Percentiles rank a stretch among this genome's conserved stretches.
Evolutionary conservation across 805 yeast species (phyloP).

Genomic region (Metschnikowia lochheadii): DNA sequence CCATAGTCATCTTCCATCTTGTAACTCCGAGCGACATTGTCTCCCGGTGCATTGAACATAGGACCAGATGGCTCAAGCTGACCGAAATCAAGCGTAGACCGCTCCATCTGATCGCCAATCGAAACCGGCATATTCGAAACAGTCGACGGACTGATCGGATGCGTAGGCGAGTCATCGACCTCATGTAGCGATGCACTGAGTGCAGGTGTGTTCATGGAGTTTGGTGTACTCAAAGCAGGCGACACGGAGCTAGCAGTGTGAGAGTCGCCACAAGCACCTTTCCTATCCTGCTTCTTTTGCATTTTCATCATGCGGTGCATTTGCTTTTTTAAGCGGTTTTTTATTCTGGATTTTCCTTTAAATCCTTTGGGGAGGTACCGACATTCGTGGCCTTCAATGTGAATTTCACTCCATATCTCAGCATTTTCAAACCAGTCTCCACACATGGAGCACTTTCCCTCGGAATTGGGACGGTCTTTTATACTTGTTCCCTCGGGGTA

Average conservation of each 20-base stretch:
- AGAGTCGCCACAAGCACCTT: background rate
- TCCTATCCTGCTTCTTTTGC: slow-evolving; percentile 10
- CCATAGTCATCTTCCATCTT: slow-evolving; percentile 31
- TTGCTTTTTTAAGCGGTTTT: slow-evolving; percentile 39
- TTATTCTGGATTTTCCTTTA: slow-evolving; percentile 41
- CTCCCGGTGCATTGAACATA: background rate
- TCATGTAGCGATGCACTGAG: slow-evolving; percentile 15
- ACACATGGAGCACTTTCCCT: slow-evolving; percentile 55
- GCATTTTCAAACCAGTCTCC: slow-evolving; percentile 46
- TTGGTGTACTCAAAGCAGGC: slow-evolving; percentile 18
- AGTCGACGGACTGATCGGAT: slow-evolving; percentile 10
- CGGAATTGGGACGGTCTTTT: slow-evolving; percentile 37
- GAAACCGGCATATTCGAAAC: background rate
- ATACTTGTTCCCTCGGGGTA: slow-evolving; percentile 55
- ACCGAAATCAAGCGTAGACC: background rate
- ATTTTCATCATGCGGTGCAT: slow-evolving; percentile 22
- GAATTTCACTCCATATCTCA: slow-evolving; percentile 49
- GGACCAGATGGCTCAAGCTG: background rate
- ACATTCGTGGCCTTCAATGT: slow-evolving; percentile 49
- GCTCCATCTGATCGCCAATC: background rate
- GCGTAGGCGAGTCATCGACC: slow-evolving; percentile 16
- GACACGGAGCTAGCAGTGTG: slow-evolving; percentile 4
- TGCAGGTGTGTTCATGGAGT: slow-evolving; percentile 14
- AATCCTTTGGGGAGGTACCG: slow-evolving; percentile 40
- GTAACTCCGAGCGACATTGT: background rate